Conservation (phyloP, 1,139 yeast genomes). For the Eremothecium gossypii region DNA sequence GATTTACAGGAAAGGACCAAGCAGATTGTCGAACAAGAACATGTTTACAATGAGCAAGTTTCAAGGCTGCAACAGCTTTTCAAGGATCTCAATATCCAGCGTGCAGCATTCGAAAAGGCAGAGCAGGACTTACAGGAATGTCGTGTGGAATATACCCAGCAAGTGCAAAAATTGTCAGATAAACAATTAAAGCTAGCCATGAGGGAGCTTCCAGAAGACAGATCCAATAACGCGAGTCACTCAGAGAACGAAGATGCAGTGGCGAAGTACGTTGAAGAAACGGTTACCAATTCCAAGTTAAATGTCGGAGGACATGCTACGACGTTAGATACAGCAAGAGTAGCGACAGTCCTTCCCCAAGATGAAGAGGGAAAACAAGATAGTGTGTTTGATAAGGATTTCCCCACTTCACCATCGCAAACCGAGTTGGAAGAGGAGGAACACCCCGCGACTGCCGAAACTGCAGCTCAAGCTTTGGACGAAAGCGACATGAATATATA, state of each 20-base stretch:
- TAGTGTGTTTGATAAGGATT: conserved; percentile 29
- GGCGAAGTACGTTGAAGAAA: conserved; percentile 20
- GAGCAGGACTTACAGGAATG: conserved; percentile 32
- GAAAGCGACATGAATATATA: conserved; percentile 30
- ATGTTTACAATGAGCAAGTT: conserved; percentile 32
- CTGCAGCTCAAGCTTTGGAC: conserved; percentile 19
- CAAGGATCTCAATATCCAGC: conserved; percentile 30
- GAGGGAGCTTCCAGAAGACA: conserved; percentile 25
- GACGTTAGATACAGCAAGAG: not conserved
- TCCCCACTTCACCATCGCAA: conserved; percentile 28
- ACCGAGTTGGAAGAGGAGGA: conserved; percentile 32
- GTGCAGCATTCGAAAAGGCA: conserved; percentile 30
- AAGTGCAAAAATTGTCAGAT: conserved; percentile 32
- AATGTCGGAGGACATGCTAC: not conserved
- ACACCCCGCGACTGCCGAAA: conserved; percentile 26
- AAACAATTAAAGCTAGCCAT: conserved; percentile 30
- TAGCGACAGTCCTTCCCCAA: conserved; percentile 5
- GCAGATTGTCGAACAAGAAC: conserved; percentile 31
- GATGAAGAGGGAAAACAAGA: conserved; percentile 23
- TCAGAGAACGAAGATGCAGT: conserved; percentile 15
- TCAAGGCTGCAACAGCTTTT: conserved; percentile 29
- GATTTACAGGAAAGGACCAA: conserved; percentile 29
- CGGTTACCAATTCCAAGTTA: conserved; percentile 18
- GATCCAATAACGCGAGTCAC: conserved; percentile 1
- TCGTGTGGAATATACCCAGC: conserved; percentile 32